Evolutionary conservation across 306 rosid genomes (phyloP).

Genomic region (Hippophae tibetana): DNA sequence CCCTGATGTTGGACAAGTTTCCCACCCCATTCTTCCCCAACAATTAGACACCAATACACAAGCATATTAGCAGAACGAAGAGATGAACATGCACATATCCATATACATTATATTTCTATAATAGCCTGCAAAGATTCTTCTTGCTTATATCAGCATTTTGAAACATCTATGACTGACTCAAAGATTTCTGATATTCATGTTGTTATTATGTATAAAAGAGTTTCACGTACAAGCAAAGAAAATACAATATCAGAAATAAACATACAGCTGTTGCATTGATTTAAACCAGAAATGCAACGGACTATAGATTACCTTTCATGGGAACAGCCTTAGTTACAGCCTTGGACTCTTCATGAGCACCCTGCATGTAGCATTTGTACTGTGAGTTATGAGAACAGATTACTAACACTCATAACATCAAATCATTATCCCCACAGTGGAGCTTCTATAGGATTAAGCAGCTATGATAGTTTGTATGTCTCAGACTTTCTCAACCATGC

Average conservation of each 20-base stretch:
- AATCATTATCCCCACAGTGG: not conserved
- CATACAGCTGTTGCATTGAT: not conserved
- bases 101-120: no score
- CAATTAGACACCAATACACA: not conserved
- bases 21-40: not conserved
- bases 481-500: no score
- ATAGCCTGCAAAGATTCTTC: no score
- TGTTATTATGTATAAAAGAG: no score
- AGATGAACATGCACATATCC: not conserved
- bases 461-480: no score
- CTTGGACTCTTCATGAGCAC: slow-evolving; percentile 68
- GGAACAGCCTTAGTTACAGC: slow-evolving; percentile 76
- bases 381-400: slow-evolving; percentile 11
- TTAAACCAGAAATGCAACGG: not conserved
- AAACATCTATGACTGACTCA: no score
- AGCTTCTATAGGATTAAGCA: no score
- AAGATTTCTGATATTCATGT: no score
- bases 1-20: not conserved
- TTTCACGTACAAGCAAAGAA: no score
- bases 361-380: slow-evolving; percentile 38
- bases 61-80: not conserved
- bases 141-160: no score
- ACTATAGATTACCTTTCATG: slow-evolving; percentile 61
- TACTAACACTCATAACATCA: slow-evolving; percentile 7
- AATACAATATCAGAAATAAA: not conserved